Percentiles rank a stretch among this genome's conserved stretches.
These are phyloP conservation scores for Tilletia setariae DNA, from an alignment of 1,284 basidiomycete genomes.

Conservation along the genomic window DNA sequence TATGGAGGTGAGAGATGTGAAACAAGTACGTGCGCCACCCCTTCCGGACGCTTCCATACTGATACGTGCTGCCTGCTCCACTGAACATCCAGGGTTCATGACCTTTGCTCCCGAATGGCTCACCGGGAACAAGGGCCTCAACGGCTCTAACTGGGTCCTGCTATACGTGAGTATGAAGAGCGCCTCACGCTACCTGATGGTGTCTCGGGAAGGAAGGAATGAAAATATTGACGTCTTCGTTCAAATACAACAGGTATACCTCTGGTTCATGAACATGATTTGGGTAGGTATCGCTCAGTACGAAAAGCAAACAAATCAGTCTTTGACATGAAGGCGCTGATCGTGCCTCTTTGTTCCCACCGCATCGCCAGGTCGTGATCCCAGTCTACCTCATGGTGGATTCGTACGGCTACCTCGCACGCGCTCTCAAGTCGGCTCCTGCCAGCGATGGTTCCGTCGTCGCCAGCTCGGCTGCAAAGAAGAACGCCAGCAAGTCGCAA, in stretches of 20 bases:
- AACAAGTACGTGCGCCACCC: no score
- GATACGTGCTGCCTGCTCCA: no score
- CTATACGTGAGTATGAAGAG: slow-evolving; percentile 17
- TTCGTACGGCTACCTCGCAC: slow-evolving; percentile 22
- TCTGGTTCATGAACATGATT: slow-evolving; percentile 31
- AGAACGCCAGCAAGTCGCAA: not conserved
- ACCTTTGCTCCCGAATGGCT: slow-evolving; percentile 50
- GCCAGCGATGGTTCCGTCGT: not conserved
- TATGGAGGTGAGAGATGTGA: slow-evolving; percentile 23
- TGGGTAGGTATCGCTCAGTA: slow-evolving; percentile 29
- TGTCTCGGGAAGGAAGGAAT: no score
- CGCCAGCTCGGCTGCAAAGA: not conserved
- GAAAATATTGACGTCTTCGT: not conserved
- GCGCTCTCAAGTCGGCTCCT: not conserved
- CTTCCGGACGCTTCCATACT: no score
- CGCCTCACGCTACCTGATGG: not conserved
- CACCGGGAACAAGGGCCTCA: slow-evolving; percentile 21
- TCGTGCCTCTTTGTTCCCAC: not conserved
- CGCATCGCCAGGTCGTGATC: slow-evolving; percentile 15
- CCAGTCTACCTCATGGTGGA: slow-evolving; percentile 30
- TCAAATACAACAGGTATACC: slow-evolving; percentile 26
- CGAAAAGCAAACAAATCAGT: no score
- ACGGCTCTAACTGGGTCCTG: not conserved
- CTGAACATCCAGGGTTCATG: slow-evolving; percentile 36
- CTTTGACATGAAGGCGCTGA: no score